These are phyloP conservation scores for Schwanniomyces sp. DNA, from an alignment of 805 yeast genomes.

Conservation along the genomic window DNA sequence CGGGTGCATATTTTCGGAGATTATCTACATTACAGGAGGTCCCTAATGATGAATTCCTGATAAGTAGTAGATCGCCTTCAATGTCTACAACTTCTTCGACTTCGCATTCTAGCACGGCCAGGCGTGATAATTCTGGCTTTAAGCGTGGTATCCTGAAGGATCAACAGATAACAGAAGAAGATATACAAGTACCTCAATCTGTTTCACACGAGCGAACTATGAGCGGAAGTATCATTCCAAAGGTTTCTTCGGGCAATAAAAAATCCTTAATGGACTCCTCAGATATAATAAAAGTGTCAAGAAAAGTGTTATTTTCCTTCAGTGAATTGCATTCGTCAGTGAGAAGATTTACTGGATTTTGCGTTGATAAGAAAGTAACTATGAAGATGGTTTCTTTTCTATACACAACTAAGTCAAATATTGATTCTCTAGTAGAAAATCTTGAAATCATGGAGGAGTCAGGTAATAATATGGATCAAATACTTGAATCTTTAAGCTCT, in stretches of 20 bases:
- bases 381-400: constrained; percentile 53
- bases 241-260: constrained; percentile 4
- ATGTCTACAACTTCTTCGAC: background rate
- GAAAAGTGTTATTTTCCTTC: constrained; percentile 61
- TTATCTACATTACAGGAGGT: constrained; percentile 62
- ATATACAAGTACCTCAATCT: background rate
- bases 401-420: constrained; percentile 52
- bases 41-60: constrained; percentile 27
- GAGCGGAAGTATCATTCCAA: constrained; percentile 9
- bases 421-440: constrained; percentile 56
- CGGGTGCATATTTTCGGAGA: constrained; percentile 64
- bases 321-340: constrained; percentile 65
- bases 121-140: background rate
- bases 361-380: constrained; percentile 54
- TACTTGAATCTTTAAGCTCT: constrained; percentile 28
- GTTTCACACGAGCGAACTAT: constrained; percentile 1
- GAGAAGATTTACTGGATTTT: constrained; percentile 56
- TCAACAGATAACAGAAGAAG: constrained; percentile 2
- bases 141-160: background rate
- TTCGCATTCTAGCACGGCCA: background rate
- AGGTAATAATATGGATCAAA: constrained; percentile 27
- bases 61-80: background rate
- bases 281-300: constrained; percentile 45
- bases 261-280: constrained; percentile 10
- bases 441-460: constrained; percentile 53